These are phyloP conservation scores for Septoria linicola DNA, from an alignment of 2,329 filamentous ascomycete species.

Conservation along the genomic window DNA sequence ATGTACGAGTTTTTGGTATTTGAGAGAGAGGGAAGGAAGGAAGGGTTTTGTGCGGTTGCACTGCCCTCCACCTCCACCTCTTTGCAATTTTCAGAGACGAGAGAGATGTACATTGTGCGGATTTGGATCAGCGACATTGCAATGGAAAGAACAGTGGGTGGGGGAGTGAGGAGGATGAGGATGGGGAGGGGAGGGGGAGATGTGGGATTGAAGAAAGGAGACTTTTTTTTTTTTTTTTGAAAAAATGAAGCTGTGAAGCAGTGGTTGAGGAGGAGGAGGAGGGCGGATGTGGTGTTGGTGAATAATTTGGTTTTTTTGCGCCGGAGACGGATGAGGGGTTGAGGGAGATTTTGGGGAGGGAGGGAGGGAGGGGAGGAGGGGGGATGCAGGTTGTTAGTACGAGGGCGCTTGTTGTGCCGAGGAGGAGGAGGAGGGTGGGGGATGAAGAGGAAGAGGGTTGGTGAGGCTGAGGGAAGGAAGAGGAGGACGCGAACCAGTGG, in stretches of 20 bases:
- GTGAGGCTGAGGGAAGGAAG: constrained; percentile 61
- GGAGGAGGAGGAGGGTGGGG: constrained; percentile 41
- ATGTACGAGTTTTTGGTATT: constrained; percentile 90
- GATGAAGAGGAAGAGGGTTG: constrained; percentile 29
- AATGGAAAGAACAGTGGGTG: too few relatives aligned
- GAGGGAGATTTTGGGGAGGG: constrained; percentile 74
- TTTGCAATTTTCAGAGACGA: too few relatives aligned
- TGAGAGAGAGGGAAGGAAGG: constrained; percentile 92
- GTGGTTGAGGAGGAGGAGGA: constrained; percentile 68
- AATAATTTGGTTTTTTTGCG: constrained; percentile 94
- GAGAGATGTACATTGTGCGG: too few relatives aligned
- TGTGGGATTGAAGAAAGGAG: constrained; percentile 74
- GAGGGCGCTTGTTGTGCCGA: constrained; percentile 77
- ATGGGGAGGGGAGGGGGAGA: too few relatives aligned
- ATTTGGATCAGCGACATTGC: constrained; percentile 61
- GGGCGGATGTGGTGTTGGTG: constrained; percentile 88
- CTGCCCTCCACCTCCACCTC: too few relatives aligned
- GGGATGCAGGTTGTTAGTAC: constrained; percentile 84
- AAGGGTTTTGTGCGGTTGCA: too few relatives aligned
- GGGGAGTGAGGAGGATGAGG: too few relatives aligned
- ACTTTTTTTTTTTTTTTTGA: too few relatives aligned
- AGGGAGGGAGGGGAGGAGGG: constrained; percentile 79
- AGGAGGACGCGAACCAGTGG: constrained; percentile 51
- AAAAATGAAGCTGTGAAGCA: constrained; percentile 57
- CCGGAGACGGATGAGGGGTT: constrained; percentile 78